These are phyloP conservation scores for Ustilago cynodontis DNA, from an alignment of 1,284 basidiomycete genomes.

Conservation along the genomic window DNA sequence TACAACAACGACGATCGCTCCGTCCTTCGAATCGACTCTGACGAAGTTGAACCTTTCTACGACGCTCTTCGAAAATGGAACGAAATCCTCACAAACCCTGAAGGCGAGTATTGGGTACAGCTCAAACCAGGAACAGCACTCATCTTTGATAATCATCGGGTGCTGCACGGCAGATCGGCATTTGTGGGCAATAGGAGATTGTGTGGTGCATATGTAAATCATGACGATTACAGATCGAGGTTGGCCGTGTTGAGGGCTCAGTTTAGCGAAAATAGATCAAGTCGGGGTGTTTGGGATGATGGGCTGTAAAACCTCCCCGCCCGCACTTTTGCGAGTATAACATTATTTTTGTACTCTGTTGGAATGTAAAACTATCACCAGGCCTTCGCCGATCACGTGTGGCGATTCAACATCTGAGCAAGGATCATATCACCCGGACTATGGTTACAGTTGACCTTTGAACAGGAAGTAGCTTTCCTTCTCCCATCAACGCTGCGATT, in stretches of 20 bases:
- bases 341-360: no score
- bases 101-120: slow-evolving; percentile 92
- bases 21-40: slow-evolving; percentile 35
- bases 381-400: no score
- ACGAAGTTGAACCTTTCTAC: slow-evolving; percentile 75
- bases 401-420: no score
- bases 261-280: slow-evolving; percentile 28
- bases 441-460: no score
- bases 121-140: slow-evolving; percentile 86
- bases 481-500: no score
- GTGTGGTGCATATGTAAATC: slow-evolving; percentile 85
- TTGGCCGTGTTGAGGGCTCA: slow-evolving; percentile 48
- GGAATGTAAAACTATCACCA: no score
- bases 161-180: slow-evolving; percentile 89
- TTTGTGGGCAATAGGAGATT: slow-evolving; percentile 89
- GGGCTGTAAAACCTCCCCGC: slow-evolving; percentile 32
- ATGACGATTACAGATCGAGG: slow-evolving; percentile 62
- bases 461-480: no score
- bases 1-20: slow-evolving; percentile 94
- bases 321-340: no score
- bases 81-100: slow-evolving; percentile 79
- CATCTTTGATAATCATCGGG: slow-evolving; percentile 91
- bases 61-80: slow-evolving; percentile 82
- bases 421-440: no score
- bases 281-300: slow-evolving; percentile 62